phyloP scores from a whole-genome alignment of 1,284 basidiomycete species.

The Trichosporon faecale region DNA sequence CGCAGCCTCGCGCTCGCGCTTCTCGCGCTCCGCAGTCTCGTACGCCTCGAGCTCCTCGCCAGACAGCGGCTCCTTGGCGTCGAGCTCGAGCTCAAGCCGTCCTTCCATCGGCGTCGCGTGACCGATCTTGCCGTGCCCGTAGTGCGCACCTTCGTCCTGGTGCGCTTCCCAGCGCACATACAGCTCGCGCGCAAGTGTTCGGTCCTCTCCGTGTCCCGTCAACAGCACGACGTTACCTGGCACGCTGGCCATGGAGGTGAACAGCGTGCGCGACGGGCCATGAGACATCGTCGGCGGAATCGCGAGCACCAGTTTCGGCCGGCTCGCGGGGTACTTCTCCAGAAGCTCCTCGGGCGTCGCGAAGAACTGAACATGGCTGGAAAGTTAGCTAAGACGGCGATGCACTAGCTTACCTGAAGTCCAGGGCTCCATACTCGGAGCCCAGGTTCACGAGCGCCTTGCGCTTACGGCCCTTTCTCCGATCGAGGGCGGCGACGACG shows the following conservation, averaged over 20 bases:
- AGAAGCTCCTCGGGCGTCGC: conserved; percentile 73
- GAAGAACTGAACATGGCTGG: conserved; percentile 87
- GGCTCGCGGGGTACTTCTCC: conserved; percentile 74
- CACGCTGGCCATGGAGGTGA: conserved; percentile 75
- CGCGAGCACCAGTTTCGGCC: conserved; percentile 89
- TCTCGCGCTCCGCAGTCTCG: conserved; percentile 70
- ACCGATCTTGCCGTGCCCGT: conserved; percentile 80
- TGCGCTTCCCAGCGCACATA: conserved; percentile 70
- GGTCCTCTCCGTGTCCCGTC: conserved; percentile 72
- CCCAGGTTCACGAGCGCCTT: conserved; percentile 26
- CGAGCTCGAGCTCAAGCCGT: conserved; percentile 66
- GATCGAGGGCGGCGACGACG: conserved; percentile 56
- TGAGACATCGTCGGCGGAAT: conserved; percentile 89
- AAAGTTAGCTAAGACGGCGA: not conserved
- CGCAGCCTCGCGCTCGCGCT: conserved; percentile 81
- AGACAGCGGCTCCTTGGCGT: conserved; percentile 79
- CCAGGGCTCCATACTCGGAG: conserved; percentile 47
- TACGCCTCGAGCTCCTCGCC: conserved; percentile 81
- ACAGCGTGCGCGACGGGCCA: conserved; percentile 81
- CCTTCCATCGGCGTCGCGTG: conserved; percentile 74
- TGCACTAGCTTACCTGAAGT: conserved; percentile 44
- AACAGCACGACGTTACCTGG: conserved; percentile 81
- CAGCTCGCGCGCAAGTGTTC: conserved; percentile 72
- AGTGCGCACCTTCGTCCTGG: conserved; percentile 69
- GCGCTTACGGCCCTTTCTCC: conserved; percentile 59